A percentile compares a stretch with the other conserved stretches of the same genome.
Evolutionary conservation across 371 early-diverging fungal species (phyloP).

Genomic region (Mucor sp.): DNA sequence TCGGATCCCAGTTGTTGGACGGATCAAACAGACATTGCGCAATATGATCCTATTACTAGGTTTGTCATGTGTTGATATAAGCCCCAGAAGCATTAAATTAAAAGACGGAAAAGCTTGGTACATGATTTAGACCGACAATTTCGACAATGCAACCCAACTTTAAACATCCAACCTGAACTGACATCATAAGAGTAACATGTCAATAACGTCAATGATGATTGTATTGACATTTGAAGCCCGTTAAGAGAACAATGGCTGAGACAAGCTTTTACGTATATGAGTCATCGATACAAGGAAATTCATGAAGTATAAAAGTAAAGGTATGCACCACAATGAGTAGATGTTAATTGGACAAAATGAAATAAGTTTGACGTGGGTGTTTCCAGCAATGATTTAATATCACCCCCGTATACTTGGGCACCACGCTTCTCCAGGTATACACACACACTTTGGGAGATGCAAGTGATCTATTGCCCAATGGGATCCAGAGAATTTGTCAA

Average conservation of each 20-base stretch:
- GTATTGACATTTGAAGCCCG: not conserved
- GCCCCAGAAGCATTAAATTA: not conserved
- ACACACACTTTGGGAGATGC: not conserved
- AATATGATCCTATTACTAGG: not conserved
- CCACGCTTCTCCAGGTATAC: not conserved
- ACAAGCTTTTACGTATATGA: not conserved
- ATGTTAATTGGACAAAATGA: not conserved
- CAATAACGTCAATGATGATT: not conserved
- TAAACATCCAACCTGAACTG: not conserved
- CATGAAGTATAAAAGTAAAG: too few relatives aligned
- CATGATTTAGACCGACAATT: not conserved
- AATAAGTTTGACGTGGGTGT: not conserved
- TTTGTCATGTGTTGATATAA: not conserved
- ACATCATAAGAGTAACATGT: not conserved
- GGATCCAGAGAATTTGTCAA: not conserved
- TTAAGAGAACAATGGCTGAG: not conserved
- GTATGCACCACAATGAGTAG: not conserved
- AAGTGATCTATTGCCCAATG: not conserved
- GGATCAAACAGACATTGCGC: not conserved
- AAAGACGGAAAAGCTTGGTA: not conserved
- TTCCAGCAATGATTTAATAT: not conserved
- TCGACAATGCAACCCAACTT: not conserved
- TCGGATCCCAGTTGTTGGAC: not conserved
- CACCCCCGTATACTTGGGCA: not conserved
- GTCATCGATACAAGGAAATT: not conserved